Base-by-base conservation (phyloP, 306 rosid species). In the Trifolium pratense region DNA sequence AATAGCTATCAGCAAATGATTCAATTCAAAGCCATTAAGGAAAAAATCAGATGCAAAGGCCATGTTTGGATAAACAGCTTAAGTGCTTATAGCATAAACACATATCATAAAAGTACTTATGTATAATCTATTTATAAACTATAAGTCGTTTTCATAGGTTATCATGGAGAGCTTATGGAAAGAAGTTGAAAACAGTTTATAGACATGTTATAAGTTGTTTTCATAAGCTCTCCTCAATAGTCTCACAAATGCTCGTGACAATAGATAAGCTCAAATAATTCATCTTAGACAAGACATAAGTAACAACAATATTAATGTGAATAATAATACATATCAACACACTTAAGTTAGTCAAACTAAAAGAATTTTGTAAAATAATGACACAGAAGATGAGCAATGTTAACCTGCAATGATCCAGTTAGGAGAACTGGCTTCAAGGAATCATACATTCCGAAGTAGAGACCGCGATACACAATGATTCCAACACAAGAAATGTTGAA, bases 401-500 rank as follows among this genome's bases (percentile, higher is more conserved):
- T 4, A 43, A 91, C 97, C 95, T 83, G 70, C 60, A 91, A 25
- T 5, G 82, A 75, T 69, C 97, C 97, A 3, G 89, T 84, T 25
- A 91, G 72, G 74, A 91, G 75, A 48, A 91, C 92, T 10, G 92
- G 96, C 86, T 91, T 89, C 36, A 87, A 53, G 18, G 97, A 91
- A 80, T 91, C 97, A 5, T 91, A 91, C 85, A 89, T 78, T 71
- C 97, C 92, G 57, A 91, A 91, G 86, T 91, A 91, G 61, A 91
- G 96, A 80, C 90, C 97, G 66, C 89, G 97, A 52, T 89, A 91
- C 18, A 91, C 97, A 43, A 89, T 89, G 78, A 91, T 91, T 73
- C 96, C 97, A 48, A 87, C 96, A 71, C 96, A 87, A 0, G 96
- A 91, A 29, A 89, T 86, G 77, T 84, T 91, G 87, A 89, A 91